phyloP scores from a whole-genome alignment of 1,139 yeast genomes.

The Sugiyamaella neomexicana region DNA sequence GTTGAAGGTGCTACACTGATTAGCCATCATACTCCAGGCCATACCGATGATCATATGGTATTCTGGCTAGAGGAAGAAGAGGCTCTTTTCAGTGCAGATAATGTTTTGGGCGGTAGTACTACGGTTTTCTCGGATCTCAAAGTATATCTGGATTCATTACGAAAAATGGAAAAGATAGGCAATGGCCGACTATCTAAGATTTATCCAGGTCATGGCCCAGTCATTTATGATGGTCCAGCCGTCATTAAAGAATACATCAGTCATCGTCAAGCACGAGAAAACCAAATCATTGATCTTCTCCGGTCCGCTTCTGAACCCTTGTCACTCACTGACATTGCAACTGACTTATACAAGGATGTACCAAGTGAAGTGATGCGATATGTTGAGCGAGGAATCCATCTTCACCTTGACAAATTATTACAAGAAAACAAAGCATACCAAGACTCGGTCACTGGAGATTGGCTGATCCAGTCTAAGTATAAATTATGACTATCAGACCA shows the following conservation, averaged over 20 bases:
- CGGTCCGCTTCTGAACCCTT: constrained; percentile 23
- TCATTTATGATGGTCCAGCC: constrained; percentile 37
- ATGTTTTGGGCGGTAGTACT: constrained; percentile 44
- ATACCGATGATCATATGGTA: constrained; percentile 42
- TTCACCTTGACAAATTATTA: constrained; percentile 39
- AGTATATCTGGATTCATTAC: constrained; percentile 37
- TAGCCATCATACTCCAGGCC: constrained; percentile 44
- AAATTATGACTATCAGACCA: constrained; percentile 15
- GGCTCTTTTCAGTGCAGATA: constrained; percentile 43
- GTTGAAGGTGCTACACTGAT: constrained; percentile 39
- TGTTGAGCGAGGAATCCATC: constrained; percentile 38
- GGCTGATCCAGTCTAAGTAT: constrained; percentile 17
- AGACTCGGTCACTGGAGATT: constrained; percentile 18
- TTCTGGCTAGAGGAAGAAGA: constrained; percentile 41
- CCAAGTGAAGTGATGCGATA: constrained; percentile 35
- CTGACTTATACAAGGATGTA: constrained; percentile 36
- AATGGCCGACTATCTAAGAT: constrained; percentile 25
- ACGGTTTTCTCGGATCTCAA: constrained; percentile 40
- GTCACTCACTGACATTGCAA: constrained; percentile 32
- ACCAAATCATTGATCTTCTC: constrained; percentile 35
- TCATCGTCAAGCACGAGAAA: constrained; percentile 42
- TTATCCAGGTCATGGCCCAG: constrained; percentile 45
- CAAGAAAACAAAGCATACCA: constrained; percentile 29
- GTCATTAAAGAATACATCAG: constrained; percentile 38
- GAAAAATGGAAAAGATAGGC: constrained; percentile 33